Evolutionary conservation across 805 yeast species (phyloP).

Genomic region (Ogataea ganodermae): DNA sequence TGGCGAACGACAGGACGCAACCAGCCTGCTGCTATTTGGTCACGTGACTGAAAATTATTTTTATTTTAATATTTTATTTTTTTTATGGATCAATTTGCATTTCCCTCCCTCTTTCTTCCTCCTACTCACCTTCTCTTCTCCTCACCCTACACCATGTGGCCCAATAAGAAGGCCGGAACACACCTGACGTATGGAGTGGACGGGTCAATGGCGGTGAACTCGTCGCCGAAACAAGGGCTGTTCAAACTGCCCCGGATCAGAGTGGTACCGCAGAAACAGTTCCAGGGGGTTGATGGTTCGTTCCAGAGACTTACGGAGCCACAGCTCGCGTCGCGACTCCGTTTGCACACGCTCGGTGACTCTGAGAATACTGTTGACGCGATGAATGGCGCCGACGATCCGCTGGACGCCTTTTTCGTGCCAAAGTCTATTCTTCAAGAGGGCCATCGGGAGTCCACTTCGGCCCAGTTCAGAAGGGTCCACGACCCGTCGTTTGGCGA

Average conservation of each 20-base stretch:
- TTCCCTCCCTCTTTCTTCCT: not conserved
- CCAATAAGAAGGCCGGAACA: slow-evolving; percentile 39
- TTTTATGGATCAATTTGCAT: not conserved
- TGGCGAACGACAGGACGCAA: no score
- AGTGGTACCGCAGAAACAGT: not conserved
- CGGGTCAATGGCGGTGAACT: slow-evolving; percentile 30
- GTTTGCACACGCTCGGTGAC: not conserved
- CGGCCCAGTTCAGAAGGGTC: slow-evolving; percentile 29
- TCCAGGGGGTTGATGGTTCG: slow-evolving; percentile 20
- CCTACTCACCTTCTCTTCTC: not conserved
- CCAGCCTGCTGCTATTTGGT: no score
- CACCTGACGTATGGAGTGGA: slow-evolving; percentile 46
- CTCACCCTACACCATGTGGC: slow-evolving; percentile 38
- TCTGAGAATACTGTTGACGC: not conserved
- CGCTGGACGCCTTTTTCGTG: slow-evolving; percentile 26
- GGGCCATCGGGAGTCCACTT: slow-evolving; percentile 30
- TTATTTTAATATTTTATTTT: not conserved
- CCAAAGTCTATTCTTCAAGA: slow-evolving; percentile 31
- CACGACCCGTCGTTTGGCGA: slow-evolving; percentile 41
- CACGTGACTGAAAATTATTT: not conserved
- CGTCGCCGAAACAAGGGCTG: not conserved
- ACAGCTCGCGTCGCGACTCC: slow-evolving; percentile 5
- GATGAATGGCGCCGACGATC: not conserved
- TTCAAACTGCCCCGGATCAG: slow-evolving; percentile 16
- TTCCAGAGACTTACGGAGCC: slow-evolving; percentile 12